Percentiles rank a stretch among this genome's conserved stretches.
These are phyloP conservation scores for Linnemannia hyalina DNA, from an alignment of 192 early-diverging fungal species.

Conservation along the genomic window DNA sequence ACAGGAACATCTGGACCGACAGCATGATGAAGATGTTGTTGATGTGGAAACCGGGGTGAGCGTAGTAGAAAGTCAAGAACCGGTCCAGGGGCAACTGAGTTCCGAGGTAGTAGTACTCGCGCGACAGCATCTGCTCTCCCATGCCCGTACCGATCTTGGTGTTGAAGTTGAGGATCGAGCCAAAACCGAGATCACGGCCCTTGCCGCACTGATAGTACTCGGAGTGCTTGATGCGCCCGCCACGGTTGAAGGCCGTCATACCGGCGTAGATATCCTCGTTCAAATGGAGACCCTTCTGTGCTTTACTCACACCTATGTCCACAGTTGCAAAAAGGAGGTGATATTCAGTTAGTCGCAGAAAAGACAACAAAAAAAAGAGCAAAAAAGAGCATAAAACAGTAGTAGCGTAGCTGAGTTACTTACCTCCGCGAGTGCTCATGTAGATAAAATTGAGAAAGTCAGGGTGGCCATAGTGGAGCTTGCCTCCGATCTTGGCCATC, in stretches of 20 bases:
- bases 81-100: conserved; percentile 87
- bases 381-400: background rate
- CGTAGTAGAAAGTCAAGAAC: conserved; percentile 90
- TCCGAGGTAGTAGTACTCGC: conserved; percentile 92
- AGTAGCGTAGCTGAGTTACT: background rate
- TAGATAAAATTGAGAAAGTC: conserved; percentile 91
- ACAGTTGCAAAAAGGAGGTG: background rate
- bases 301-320: conserved; percentile 78
- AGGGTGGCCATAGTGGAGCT: conserved; percentile 90
- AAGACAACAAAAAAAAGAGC: background rate
- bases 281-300: conserved; percentile 90
- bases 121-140: conserved; percentile 94
- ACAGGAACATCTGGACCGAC: conserved; percentile 85
- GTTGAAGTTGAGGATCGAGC: conserved; percentile 89
- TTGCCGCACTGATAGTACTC: conserved; percentile 95
- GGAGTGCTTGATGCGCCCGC: conserved; percentile 89
- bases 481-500: conserved; percentile 87
- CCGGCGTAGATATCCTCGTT: conserved; percentile 96
- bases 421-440: conserved; percentile 87
- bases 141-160: conserved; percentile 94
- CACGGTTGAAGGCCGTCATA: conserved; percentile 89
- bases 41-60: conserved; percentile 91
- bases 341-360: background rate
- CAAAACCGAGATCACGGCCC: conserved; percentile 91
- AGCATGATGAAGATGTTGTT: conserved; percentile 91